phyloP scores from a whole-genome alignment of 1,284 basidiomycete genomes.

The Irpex rosettiformis region DNA sequence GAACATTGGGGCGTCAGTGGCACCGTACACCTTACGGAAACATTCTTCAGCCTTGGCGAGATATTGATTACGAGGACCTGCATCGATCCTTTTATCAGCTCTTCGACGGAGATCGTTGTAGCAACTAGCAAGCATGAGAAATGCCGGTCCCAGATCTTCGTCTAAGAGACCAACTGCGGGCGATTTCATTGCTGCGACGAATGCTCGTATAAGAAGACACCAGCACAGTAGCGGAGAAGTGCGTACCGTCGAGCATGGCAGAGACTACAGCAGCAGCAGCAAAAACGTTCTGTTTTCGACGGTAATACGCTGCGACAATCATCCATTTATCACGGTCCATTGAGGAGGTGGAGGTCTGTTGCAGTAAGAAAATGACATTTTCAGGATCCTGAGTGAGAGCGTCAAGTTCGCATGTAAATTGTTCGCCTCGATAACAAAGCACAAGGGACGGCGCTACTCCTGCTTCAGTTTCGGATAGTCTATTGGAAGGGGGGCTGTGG shows the following conservation, averaged over 20 bases:
- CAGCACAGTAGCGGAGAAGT: background rate
- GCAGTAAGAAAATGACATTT: constrained; percentile 43
- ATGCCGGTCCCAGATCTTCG: constrained; percentile 43
- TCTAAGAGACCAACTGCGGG: constrained; percentile 32
- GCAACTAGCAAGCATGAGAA: constrained; percentile 50
- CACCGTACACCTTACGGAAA: constrained; percentile 51
- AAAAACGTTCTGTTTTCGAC: constrained; percentile 40
- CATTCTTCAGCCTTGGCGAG: constrained; percentile 38
- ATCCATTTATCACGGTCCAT: constrained; percentile 52
- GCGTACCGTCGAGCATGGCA: constrained; percentile 46
- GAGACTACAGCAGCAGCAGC: constrained; percentile 42
- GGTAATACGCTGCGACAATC: constrained; percentile 49
- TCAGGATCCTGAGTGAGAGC: constrained; percentile 39
- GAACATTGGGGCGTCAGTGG: too few relatives aligned
- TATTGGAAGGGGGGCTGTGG: background rate
- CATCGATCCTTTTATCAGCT: constrained; percentile 18
- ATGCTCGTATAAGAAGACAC: background rate
- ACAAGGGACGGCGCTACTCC: constrained; percentile 12
- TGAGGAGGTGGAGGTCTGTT: constrained; percentile 27
- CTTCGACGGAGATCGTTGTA: constrained; percentile 41
- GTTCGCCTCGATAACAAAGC: constrained; percentile 7
- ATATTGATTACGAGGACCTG: constrained; percentile 30
- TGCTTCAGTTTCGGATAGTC: background rate
- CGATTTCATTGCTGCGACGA: constrained; percentile 35
- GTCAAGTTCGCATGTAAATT: constrained; percentile 39